A percentile compares a stretch with the other conserved stretches of the same genome.
Conservation (phyloP, 176 grass and related monocot genomes). For the Echinochloa phyllopogon region DNA sequence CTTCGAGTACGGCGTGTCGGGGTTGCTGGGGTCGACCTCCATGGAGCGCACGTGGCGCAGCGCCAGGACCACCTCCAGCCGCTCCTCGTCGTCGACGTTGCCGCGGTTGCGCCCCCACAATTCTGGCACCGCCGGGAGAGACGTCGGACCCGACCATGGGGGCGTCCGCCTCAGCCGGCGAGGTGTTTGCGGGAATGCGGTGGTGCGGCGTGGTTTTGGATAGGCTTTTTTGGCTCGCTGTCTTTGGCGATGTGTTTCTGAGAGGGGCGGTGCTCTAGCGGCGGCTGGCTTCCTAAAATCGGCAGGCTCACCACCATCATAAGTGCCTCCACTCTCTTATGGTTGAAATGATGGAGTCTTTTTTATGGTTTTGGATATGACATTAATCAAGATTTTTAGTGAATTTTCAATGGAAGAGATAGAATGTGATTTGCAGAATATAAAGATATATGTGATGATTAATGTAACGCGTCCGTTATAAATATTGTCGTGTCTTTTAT, state of each 20-base stretch:
- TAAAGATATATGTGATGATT: not conserved
- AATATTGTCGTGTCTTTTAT: not conserved
- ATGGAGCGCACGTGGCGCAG: not conserved
- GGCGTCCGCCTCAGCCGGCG: slow-evolving; percentile 33
- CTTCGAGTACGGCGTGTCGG: slow-evolving; percentile 16
- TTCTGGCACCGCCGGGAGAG: not conserved
- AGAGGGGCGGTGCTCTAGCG: not conserved
- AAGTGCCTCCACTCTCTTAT: not conserved
- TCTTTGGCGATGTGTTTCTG: not conserved
- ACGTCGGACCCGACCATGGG: slow-evolving; percentile 45
- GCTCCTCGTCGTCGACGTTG: slow-evolving; percentile 6
- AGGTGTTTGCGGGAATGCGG: slow-evolving; percentile 47
- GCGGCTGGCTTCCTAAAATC: slow-evolving; percentile 22
- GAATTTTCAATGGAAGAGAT: not conserved
- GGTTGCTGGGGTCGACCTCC: not conserved
- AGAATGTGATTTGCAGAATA: not conserved
- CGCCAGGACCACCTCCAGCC: slow-evolving; percentile 13
- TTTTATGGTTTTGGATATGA: not conserved
- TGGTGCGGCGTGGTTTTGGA: slow-evolving; percentile 36
- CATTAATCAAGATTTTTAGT: not conserved
- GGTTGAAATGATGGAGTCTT: not conserved
- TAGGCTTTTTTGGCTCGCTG: not conserved
- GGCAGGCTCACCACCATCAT: not conserved
- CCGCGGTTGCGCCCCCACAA: slow-evolving; percentile 29
- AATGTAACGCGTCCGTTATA: not conserved